Conservation (phyloP, 2,329 filamentous ascomycete species). For the Botrytis squamosa region DNA sequence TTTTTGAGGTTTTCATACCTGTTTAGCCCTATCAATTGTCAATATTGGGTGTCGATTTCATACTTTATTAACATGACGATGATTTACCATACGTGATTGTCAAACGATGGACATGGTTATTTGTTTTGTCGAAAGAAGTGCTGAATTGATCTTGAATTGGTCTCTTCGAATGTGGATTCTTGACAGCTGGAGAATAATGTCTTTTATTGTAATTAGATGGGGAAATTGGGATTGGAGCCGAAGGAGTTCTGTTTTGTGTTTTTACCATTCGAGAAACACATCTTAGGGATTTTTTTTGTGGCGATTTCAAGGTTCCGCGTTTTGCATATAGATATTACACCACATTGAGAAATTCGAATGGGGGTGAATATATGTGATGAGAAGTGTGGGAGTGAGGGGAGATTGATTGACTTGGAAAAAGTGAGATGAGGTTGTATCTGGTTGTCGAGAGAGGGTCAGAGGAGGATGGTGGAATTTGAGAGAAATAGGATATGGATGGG, state of each 20-base stretch:
- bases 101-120: background rate
- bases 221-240: constrained; percentile 12
- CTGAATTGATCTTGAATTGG: background rate
- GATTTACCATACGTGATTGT: background rate
- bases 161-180: background rate
- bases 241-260: constrained; percentile 4
- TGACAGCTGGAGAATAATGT: constrained; percentile 3
- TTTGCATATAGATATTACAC: constrained; percentile 7
- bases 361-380: background rate
- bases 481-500: background rate
- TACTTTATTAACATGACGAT: background rate
- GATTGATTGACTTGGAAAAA: background rate
- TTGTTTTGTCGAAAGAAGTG: constrained; percentile 11
- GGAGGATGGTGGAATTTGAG: background rate
- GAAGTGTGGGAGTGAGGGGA: background rate
- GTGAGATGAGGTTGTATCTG: background rate
- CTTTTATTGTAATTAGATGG: constrained; percentile 13
- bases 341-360: background rate
- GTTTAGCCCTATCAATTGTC: constrained; percentile 11
- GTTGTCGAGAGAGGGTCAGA: background rate
- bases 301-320: background rate
- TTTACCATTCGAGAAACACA: constrained; percentile 4
- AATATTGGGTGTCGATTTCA: constrained; percentile 9
- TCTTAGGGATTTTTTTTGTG: constrained; percentile 12
- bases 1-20: constrained; percentile 27